Percentiles rank a stretch among this genome's conserved stretches.
Conservation (phyloP, 202 grass and related monocot genomes). For the Eragrostis tef region DNA sequence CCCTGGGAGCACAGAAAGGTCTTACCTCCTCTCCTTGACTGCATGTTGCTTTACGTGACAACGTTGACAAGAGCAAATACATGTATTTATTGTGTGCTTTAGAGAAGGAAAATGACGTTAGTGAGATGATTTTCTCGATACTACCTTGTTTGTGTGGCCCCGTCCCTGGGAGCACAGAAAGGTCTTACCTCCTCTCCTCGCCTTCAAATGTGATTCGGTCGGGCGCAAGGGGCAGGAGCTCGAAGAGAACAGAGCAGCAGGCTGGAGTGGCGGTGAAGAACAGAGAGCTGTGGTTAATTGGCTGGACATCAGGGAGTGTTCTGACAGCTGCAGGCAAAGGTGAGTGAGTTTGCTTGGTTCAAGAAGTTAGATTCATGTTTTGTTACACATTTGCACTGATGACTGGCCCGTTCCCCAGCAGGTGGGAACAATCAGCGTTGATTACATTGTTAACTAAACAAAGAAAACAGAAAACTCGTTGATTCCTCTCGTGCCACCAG, state of each 20-base stretch:
- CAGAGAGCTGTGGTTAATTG: background rate
- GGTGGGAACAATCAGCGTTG: background rate
- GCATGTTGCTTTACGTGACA: background rate
- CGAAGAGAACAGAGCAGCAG: background rate
- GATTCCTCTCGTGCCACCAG: background rate
- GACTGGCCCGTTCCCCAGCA: background rate
- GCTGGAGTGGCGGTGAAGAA: background rate
- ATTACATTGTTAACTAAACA: background rate
- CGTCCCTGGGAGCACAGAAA: background rate
- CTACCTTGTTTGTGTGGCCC: background rate
- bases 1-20: background rate
- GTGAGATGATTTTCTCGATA: conserved; percentile 9
- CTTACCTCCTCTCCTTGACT: too few relatives aligned
- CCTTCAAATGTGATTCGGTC: background rate
- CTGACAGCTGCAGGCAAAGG: background rate
- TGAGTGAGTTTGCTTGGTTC: conserved; percentile 1
- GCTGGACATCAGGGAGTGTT: background rate
- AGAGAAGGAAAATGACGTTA: background rate
- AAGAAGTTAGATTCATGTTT: too few relatives aligned
- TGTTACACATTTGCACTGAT: too few relatives aligned
- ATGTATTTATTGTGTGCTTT: background rate
- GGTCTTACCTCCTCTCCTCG: background rate
- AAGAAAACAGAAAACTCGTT: too few relatives aligned
- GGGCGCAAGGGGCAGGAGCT: background rate
- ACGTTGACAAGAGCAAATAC: background rate